phyloP scores from a whole-genome alignment of 345 rosid genomes.

The Euphorbia tirucalli region DNA sequence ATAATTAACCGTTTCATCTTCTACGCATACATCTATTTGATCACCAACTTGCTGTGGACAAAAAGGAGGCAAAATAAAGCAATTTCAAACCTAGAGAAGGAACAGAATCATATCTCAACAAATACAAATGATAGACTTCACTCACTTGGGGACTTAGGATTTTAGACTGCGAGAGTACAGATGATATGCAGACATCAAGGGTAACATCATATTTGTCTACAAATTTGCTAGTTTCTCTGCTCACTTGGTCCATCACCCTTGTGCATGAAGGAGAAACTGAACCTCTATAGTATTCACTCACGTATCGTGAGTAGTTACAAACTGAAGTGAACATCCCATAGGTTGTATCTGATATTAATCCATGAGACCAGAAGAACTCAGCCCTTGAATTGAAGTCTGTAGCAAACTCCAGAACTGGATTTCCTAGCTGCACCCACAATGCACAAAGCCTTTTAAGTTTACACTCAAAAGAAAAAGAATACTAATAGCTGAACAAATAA shows the following conservation, averaged over 20 bases:
- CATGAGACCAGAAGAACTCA: conserved; percentile 98
- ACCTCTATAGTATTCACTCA: conserved; percentile 80
- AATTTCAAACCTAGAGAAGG: not conserved
- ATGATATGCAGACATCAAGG: conserved; percentile 87
- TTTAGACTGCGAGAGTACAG: conserved; percentile 76
- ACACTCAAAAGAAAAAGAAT: not conserved
- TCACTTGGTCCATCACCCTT: conserved; percentile 83
- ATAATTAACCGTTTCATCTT: conserved; percentile 88
- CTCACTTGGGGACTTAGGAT: conserved; percentile 65
- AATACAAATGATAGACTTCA: conserved; percentile 7
- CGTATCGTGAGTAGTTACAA: conserved; percentile 88
- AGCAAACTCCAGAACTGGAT: conserved; percentile 82
- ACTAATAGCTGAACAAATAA: not conserved
- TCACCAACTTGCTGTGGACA: conserved; percentile 69
- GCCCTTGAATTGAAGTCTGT: conserved; percentile 93
- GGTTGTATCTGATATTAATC: conserved; percentile 85
- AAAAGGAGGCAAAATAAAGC: not conserved
- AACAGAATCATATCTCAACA: not conserved
- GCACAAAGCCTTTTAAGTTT: not conserved
- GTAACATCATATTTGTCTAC: conserved; percentile 96
- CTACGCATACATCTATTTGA: conserved; percentile 83
- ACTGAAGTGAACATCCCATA: conserved; percentile 77
- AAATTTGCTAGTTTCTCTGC: conserved; percentile 76
- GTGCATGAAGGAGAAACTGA: conserved; percentile 69
- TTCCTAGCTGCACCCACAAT: conserved; percentile 63